Conservation (phyloP, 75 land plant genomes). For the Azolla pinnata region DNA sequence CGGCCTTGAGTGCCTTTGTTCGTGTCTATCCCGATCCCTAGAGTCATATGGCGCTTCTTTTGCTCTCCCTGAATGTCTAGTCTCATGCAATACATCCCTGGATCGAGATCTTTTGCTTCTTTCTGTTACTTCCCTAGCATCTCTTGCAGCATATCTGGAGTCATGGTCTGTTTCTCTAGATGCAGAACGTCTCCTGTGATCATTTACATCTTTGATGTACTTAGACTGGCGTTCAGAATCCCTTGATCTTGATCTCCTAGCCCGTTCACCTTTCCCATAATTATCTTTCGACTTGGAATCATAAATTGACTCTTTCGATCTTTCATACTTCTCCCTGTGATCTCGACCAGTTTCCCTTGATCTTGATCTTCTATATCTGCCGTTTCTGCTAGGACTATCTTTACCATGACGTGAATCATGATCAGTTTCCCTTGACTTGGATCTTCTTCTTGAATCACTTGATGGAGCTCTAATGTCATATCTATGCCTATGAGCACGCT, state of each 20-base stretch:
- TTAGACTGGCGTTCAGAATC: not conserved
- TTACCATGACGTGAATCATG: not conserved
- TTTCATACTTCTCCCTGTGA: not conserved
- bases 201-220: not conserved
- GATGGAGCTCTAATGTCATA: too few species aligned
- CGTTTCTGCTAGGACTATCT: not conserved
- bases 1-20: not conserved
- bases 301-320: not conserved
- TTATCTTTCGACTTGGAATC: not conserved
- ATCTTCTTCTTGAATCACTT: not conserved
- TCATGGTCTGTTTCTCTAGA: slow-evolving; percentile 4
- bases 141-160: not conserved
- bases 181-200: not conserved
- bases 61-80: not conserved
- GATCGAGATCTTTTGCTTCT: not conserved
- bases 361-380: not conserved
- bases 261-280: not conserved
- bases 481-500: too few species aligned
- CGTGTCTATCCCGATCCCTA: not conserved
- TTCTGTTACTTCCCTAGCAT: not conserved
- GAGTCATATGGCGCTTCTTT: not conserved
- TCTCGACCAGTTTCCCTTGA: not conserved
- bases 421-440: not conserved
- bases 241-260: not conserved
- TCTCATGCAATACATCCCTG: not conserved